Conservation (phyloP, 2,329 filamentous ascomycete species). For the Podosphaera leucotricha region DNA sequence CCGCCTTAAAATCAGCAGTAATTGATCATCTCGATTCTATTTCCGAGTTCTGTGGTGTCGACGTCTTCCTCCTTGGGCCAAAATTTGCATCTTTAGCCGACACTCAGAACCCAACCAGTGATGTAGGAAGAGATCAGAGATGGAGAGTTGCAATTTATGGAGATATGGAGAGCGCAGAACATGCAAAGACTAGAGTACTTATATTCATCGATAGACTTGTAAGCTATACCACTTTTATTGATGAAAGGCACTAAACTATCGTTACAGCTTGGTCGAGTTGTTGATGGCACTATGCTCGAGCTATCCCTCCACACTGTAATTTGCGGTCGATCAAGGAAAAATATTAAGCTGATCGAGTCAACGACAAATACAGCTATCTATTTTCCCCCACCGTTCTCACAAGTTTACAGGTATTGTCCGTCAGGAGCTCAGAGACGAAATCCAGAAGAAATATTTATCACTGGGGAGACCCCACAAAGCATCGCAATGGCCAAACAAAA, state of each 20-base stretch:
- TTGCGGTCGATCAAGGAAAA: conserved; percentile 82
- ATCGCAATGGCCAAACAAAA: conserved; percentile 80
- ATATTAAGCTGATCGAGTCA: conserved; percentile 94
- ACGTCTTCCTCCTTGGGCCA: conserved; percentile 86
- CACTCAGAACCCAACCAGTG: conserved; percentile 47
- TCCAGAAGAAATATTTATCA: conserved; percentile 83
- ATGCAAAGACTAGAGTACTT: conserved; percentile 84
- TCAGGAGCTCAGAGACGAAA: conserved; percentile 59
- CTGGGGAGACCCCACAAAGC: conserved; percentile 62
- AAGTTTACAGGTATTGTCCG: conserved; percentile 75
- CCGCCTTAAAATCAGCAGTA: conserved; percentile 50
- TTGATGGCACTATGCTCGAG: conserved; percentile 64
- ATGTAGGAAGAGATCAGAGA: conserved; percentile 63
- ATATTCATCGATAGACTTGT: conserved; percentile 61
- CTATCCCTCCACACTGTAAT: conserved; percentile 75
- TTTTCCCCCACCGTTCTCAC: conserved; percentile 83
- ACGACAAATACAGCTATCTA: conserved; percentile 92
- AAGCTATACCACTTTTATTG: conserved; percentile 2
- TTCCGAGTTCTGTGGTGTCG: conserved; percentile 71
- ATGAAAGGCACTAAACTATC: conserved; percentile 18
- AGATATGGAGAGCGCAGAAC: conserved; percentile 83
- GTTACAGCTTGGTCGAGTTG: conserved; percentile 40
- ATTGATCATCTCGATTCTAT: conserved; percentile 71
- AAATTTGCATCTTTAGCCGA: conserved; percentile 62
- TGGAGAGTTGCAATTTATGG: conserved; percentile 88